phyloP scores from a whole-genome alignment of 164 flowering plant species.

The Berberis thunbergii region DNA sequence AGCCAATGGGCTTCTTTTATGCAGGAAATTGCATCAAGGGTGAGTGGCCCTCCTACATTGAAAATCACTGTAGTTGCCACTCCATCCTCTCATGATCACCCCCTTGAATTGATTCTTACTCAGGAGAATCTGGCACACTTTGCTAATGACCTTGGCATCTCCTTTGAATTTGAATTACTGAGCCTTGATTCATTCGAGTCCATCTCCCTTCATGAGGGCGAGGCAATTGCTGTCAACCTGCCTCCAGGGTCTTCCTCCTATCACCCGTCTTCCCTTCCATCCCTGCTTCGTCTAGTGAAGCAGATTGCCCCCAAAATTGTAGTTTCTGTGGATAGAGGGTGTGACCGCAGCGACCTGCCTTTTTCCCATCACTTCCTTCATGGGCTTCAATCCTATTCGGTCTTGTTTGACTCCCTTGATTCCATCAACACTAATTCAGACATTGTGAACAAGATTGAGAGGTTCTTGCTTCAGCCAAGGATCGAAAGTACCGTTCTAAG shows the following conservation, averaged over 20 bases:
- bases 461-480: conserved; percentile 47
- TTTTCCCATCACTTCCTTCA: conserved; percentile 49
- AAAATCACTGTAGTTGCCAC: conserved; percentile 68
- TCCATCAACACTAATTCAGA: conserved; percentile 42
- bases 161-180: conserved; percentile 46
- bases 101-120: conserved; percentile 47
- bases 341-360: conserved; percentile 54
- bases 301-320: conserved; percentile 64
- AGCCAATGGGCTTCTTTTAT: conserved; percentile 84
- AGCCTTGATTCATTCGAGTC: conserved; percentile 43
- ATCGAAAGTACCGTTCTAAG: conserved; percentile 48
- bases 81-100: conserved; percentile 34
- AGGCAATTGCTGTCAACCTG: conserved; percentile 60
- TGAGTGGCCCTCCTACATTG: conserved; percentile 33
- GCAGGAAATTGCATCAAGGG: conserved; percentile 60
- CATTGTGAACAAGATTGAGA: conserved; percentile 56
- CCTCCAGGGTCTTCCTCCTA: conserved; percentile 32
- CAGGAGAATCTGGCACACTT: conserved; percentile 54
- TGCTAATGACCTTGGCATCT: conserved; percentile 43
- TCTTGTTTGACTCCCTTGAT: conserved; percentile 63
- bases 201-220: conserved; percentile 32
- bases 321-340: conserved; percentile 61
- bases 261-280: conserved; percentile 28
- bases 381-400: conserved; percentile 41
- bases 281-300: conserved; percentile 53